phyloP scores from a whole-genome alignment of 163 green algal species.

The Smithsoniella earleae region DNA sequence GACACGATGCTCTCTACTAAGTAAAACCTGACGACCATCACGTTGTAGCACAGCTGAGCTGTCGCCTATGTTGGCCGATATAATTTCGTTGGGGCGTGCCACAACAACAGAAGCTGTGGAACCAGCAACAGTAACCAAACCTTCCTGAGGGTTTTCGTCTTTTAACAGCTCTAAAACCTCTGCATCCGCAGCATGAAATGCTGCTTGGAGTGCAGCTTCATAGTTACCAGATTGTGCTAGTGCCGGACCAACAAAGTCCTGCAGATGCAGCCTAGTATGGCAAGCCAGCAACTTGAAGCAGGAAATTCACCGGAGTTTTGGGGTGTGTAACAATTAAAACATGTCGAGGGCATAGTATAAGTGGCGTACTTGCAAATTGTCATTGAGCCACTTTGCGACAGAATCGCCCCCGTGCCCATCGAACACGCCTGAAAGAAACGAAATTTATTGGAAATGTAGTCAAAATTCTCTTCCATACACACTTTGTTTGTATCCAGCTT shows the following conservation, averaged over 20 bases:
- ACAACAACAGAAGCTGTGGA: constrained; percentile 42
- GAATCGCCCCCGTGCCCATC: constrained; percentile 41
- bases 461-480: too few species aligned
- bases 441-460: too few species aligned
- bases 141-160: constrained; percentile 3
- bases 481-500: too few species aligned
- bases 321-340: too few species aligned
- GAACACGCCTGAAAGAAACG: constrained; percentile 31
- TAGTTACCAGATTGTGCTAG: constrained; percentile 30
- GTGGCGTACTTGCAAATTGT: constrained; percentile 35
- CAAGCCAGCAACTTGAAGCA: too few species aligned
- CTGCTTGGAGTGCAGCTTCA: constrained; percentile 28
- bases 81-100: constrained; percentile 33
- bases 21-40: constrained; percentile 32
- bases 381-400: constrained; percentile 39
- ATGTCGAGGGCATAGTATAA: constrained; percentile 12
- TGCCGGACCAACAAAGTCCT: constrained; percentile 26
- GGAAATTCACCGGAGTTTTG: too few species aligned
- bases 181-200: constrained; percentile 37
- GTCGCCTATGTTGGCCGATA: constrained; percentile 50
- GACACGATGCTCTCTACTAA: constrained; percentile 42
- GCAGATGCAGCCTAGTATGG: background rate
- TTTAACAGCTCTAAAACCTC: constrained; percentile 36
- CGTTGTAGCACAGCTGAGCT: constrained; percentile 42
- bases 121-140: constrained; percentile 32